A percentile compares a stretch with the other conserved stretches of the same genome.
phyloP scores from a whole-genome alignment of 176 grass and related monocot species.

The Oropetium thomaeum region DNA sequence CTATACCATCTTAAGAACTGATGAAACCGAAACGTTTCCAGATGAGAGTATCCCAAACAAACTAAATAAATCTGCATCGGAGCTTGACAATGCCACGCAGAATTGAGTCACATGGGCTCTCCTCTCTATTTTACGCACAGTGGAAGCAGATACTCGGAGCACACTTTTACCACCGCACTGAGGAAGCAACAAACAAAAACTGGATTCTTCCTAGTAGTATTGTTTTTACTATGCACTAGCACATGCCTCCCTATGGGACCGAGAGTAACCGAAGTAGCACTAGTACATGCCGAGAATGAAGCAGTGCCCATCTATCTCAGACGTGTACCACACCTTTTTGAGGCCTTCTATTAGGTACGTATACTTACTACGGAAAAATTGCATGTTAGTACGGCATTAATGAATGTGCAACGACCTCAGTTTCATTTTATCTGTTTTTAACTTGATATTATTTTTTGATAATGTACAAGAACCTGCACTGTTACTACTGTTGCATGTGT shows the following conservation, averaged over 20 bases:
- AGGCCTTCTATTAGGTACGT: neutral
- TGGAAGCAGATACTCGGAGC: slow-evolving; percentile 13
- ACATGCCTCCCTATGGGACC: slow-evolving; percentile 35
- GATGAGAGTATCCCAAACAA: neutral
- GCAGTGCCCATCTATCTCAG: neutral
- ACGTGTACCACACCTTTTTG: neutral
- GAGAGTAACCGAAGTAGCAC: slow-evolving; percentile 16
- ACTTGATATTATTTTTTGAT: too few species aligned
- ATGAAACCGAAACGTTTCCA: slow-evolving; percentile 18
- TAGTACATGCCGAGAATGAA: slow-evolving; percentile 26
- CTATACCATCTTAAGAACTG: slow-evolving; percentile 14
- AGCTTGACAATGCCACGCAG: neutral
- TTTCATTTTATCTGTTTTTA: too few species aligned
- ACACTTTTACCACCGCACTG: slow-evolving; percentile 5
- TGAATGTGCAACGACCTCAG: too few species aligned
- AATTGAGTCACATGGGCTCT: slow-evolving; percentile 23
- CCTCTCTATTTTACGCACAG: slow-evolving; percentile 18
- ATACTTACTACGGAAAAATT: too few species aligned
- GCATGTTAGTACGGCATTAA: too few species aligned
- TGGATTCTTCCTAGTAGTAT: slow-evolving; percentile 20
- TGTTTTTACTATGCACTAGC: slow-evolving; percentile 15
- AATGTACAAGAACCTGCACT: too few species aligned
- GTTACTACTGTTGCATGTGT: too few species aligned
- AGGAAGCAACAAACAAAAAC: slow-evolving; percentile 26
- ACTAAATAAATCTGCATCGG: neutral